A percentile compares a stretch with the other conserved stretches of the same genome.
Evolutionary conservation across 2,329 filamentous ascomycete genomes (phyloP).

Genomic region (Calonectria honghensis): DNA sequence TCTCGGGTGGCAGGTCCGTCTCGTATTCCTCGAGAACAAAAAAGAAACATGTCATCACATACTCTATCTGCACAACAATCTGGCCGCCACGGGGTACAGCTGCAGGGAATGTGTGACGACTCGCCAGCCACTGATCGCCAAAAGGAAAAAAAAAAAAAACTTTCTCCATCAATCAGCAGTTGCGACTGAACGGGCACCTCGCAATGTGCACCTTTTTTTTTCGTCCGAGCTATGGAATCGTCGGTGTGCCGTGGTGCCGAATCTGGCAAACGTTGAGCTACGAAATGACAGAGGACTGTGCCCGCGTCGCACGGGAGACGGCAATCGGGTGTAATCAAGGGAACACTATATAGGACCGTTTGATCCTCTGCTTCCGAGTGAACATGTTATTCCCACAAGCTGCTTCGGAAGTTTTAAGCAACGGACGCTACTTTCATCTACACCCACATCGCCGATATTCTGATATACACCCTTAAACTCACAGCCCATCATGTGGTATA

Average conservation of each 20-base stretch:
- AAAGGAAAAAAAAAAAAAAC: neutral
- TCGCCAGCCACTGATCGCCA: neutral
- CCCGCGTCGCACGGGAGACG: neutral
- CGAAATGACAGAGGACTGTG: conserved; percentile 10
- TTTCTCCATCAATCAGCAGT: conserved; percentile 12
- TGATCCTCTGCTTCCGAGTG: neutral
- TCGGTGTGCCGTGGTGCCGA: conserved; percentile 13
- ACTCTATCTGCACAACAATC: neutral
- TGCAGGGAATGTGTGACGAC: neutral
- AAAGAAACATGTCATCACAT: conserved; percentile 1
- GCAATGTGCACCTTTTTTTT: neutral
- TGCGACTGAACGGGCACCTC: neutral
- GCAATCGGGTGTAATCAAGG: neutral
- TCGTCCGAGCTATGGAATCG: conserved; percentile 2
- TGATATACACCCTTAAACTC: neutral
- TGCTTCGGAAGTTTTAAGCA: neutral
- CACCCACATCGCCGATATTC: neutral
- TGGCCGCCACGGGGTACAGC: neutral
- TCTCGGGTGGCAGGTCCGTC: neutral
- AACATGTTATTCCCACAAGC: neutral
- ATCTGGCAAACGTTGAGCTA: neutral
- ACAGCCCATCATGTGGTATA: conserved; percentile 34
- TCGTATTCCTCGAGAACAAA: conserved; percentile 8
- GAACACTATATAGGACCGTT: conserved; percentile 6
- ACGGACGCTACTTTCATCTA: neutral